Base-by-base conservation (phyloP, 306 rosid species). In the Trichosanthes cucumerina region DNA sequence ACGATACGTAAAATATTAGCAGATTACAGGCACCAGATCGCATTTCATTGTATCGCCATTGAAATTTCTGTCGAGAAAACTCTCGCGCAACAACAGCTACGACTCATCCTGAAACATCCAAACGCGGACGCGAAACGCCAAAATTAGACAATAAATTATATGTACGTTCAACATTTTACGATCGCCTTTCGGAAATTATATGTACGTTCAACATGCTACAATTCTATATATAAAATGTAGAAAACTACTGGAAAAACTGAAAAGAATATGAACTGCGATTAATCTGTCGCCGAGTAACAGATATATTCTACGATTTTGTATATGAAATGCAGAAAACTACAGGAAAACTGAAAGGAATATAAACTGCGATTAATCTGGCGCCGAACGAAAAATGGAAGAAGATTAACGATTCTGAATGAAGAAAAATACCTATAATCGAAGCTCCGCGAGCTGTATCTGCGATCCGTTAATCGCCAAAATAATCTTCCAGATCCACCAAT, bases 71-170 rank as follows among this genome's bases (percentile, higher is more conserved):
- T 26, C 88, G 24, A 90, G 87, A 84, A 90, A 88, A 81, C 84
- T 90, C 86, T 46, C 84, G 88, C 28, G 90, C 84, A 66, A 90
- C 92, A 84, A 86, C 88, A 52, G 89, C 92, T 74, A 86, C 90
- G 56, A 90, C 90, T 82, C 78, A 84, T 90, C 86, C 92, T 88
- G 88, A 81, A 84, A 86, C 23, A 68, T 24, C 19, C 41, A 81
- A 5, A 8, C 76, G 24, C 18, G 60, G 21, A 56, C 43, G 78
- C 14, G 15, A 8, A 26, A 60, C 75, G 77, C 13, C 7, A 75
- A 18, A 66, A 23, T 23, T 59, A 75, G 78, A 57, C 77, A 70
- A 76, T 19, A 28, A 43, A 78, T 34, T 52, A 53, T 49, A 24
- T 24, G 46, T 15, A 81, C 62, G 33, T 78, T 78, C 79, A 76